Conservation (phyloP, 2,329 filamentous ascomycete species). For the Fusarium lyarnte region DNA sequence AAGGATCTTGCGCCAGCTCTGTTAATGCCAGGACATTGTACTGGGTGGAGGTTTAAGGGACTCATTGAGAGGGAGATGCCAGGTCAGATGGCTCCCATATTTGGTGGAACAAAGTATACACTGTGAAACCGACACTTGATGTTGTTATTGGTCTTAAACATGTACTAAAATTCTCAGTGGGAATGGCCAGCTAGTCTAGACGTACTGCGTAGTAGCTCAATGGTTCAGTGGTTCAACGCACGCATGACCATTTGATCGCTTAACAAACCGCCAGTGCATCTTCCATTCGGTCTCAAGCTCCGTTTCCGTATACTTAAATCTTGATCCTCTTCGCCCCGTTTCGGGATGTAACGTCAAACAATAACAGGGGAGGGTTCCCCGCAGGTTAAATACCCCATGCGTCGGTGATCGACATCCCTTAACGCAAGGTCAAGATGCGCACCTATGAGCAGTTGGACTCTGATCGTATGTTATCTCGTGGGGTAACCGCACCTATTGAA, state of each 20-base stretch:
- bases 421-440: not conserved
- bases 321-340: not conserved
- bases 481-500: not conserved
- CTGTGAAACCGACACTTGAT: not conserved
- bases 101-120: not conserved
- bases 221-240: not conserved
- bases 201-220: not conserved
- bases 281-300: not conserved
- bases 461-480: not conserved
- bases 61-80: not conserved
- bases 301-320: too few species aligned
- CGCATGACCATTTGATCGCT: not conserved
- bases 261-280: too few species aligned
- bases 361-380: not conserved
- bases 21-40: not conserved
- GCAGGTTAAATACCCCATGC: not conserved
- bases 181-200: not conserved
- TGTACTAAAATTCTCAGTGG: not conserved
- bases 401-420: not conserved
- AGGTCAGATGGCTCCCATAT: not conserved
- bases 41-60: not conserved
- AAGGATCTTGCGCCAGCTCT: not conserved
- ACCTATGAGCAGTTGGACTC: not conserved
- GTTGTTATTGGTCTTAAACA: too few species aligned
- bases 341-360: not conserved